Evolutionary conservation across 108 stramenopile species (phyloP).

Genomic region (Conticribra guillardii): DNA sequence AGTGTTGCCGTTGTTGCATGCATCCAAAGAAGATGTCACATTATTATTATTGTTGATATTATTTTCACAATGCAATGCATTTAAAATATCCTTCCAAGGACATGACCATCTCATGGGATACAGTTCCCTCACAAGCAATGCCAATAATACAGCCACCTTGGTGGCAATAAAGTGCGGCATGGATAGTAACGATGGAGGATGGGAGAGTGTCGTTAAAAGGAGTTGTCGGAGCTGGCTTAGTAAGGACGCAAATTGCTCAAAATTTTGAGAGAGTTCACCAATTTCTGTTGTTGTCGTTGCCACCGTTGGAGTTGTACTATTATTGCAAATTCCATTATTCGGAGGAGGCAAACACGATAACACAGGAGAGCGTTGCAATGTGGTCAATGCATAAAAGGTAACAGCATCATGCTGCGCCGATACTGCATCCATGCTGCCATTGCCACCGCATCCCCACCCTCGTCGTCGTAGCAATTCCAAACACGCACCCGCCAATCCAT

Average conservation of each 20-base stretch:
- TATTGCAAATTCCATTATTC: neutral
- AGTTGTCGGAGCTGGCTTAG: constrained; percentile 32
- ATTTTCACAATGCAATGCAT: constrained; percentile 11
- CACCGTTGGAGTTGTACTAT: too few species aligned
- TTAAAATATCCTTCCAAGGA: constrained; percentile 57
- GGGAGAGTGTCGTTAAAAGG: constrained; percentile 21
- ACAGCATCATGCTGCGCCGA: constrained; percentile 15
- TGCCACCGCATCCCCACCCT: constrained; percentile 13
- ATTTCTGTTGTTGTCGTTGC: constrained; percentile 1
- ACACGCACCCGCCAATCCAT: constrained; percentile 18
- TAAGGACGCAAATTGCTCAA: constrained; percentile 14
- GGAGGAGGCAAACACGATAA: constrained; percentile 8
- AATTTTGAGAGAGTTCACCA: constrained; percentile 8
- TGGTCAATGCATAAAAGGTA: constrained; percentile 58
- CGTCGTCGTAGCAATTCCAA: constrained; percentile 18
- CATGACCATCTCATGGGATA: constrained; percentile 49
- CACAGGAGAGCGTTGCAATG: constrained; percentile 36
- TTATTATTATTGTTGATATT: constrained; percentile 40
- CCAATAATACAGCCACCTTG: constrained; percentile 65
- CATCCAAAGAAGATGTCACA: too few species aligned
- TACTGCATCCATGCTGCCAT: neutral
- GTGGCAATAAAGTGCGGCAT: constrained; percentile 55
- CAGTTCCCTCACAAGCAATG: constrained; percentile 53
- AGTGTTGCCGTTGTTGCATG: too few species aligned
- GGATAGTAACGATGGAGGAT: constrained; percentile 4